These are phyloP conservation scores for maize (Zea mays) DNA, from an alignment of 176 grass and related monocot genomes.

Conservation along the genomic window DNA sequence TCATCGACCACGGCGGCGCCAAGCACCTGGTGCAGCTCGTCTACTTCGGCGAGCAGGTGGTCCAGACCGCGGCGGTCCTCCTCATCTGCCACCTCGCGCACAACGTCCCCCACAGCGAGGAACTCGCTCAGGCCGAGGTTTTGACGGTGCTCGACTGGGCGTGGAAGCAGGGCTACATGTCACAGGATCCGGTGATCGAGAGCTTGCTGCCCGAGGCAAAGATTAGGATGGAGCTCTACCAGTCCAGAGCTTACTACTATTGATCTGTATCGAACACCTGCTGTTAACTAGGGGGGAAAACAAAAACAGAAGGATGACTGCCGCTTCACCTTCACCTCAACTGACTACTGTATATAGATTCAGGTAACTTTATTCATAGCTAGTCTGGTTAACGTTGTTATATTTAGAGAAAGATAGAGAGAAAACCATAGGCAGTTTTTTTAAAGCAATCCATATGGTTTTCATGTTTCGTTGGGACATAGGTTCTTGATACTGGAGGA, in stretches of 20 bases:
- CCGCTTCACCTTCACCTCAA: neutral
- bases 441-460: neutral
- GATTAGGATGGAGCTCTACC: constrained; percentile 89
- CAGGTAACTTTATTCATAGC: constrained; percentile 10
- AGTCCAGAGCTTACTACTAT: constrained; percentile 62
- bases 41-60: constrained; percentile 69
- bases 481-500: neutral
- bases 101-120: constrained; percentile 85
- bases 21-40: constrained; percentile 92
- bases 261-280: constrained; percentile 15
- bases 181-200: constrained; percentile 62
- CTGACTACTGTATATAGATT: constrained; percentile 39
- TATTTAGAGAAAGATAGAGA: neutral
- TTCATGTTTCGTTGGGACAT: neutral
- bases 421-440: neutral
- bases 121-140: constrained; percentile 69
- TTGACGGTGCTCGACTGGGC: constrained; percentile 85
- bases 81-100: constrained; percentile 72
- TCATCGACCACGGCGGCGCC: constrained; percentile 67
- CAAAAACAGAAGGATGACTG: neutral
- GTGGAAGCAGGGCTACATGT: constrained; percentile 62
- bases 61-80: constrained; percentile 62
- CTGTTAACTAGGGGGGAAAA: neutral
- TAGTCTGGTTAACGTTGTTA: neutral
- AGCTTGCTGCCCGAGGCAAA: constrained; percentile 74